Evolutionary conservation across 495 filamentous ascomycete species (phyloP).

Genomic region (Lasiosphaeria miniovina): DNA sequence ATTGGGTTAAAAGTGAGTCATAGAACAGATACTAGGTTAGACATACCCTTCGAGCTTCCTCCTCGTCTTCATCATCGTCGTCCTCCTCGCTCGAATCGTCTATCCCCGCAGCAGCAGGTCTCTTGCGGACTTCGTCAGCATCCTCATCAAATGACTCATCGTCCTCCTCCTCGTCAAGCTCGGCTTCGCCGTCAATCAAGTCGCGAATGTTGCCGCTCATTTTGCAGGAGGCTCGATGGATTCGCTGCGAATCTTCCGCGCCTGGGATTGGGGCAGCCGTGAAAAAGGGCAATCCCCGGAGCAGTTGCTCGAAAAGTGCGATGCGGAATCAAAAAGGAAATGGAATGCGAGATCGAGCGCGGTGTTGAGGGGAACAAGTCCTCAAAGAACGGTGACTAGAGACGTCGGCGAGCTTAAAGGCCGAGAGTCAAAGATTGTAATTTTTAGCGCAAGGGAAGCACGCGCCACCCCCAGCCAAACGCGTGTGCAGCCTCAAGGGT

Average conservation of each 20-base stretch:
- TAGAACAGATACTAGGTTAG: not conserved
- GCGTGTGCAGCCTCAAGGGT: not conserved
- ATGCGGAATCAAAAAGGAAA: not conserved
- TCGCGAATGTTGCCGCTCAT: slow-evolving; percentile 70
- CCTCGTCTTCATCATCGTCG: slow-evolving; percentile 92
- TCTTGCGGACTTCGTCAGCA: slow-evolving; percentile 56
- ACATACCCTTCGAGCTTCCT: slow-evolving; percentile 58
- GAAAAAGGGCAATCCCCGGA: not conserved
- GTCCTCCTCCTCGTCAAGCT: slow-evolving; percentile 85
- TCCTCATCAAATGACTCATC: slow-evolving; percentile 86
- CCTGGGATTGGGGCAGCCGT: not conserved
- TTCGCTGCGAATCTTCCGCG: not conserved
- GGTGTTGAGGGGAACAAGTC: not conserved
- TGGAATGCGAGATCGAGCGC: not conserved
- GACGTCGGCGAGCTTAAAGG: not conserved
- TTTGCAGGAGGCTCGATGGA: slow-evolving; percentile 15
- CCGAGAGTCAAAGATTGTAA: slow-evolving; percentile 8
- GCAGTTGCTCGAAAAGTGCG: not conserved
- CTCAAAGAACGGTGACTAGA: not conserved
- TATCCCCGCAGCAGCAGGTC: slow-evolving; percentile 39
- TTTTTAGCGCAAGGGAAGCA: slow-evolving; percentile 18
- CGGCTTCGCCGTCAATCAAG: slow-evolving; percentile 78
- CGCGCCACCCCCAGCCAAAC: slow-evolving; percentile 10
- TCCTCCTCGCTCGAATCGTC: slow-evolving; percentile 94
- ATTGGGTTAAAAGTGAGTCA: not conserved